A percentile compares a stretch with the other conserved stretches of the same genome.
Evolutionary conservation across 2,329 filamentous ascomycete genomes (phyloP).

Genomic region (Cyphellophora attinorum): DNA sequence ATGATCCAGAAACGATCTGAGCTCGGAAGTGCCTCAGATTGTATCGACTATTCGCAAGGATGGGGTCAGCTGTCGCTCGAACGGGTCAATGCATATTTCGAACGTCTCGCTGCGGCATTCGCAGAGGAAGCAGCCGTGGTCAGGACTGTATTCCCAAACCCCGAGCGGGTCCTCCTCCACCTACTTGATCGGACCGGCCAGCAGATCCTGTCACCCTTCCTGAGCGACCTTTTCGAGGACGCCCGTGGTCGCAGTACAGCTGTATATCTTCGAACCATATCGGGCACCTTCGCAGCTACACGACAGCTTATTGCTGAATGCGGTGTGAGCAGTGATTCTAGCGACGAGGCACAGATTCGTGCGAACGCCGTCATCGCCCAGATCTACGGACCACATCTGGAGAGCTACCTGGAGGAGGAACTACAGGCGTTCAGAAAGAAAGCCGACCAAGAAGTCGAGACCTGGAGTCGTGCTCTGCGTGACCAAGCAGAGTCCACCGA

Average conservation of each 20-base stretch:
- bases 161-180: slow-evolving; percentile 60
- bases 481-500: slow-evolving; percentile 87
- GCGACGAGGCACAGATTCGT: slow-evolving; percentile 52
- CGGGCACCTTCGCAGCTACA: slow-evolving; percentile 79
- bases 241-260: slow-evolving; percentile 65
- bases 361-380: slow-evolving; percentile 58
- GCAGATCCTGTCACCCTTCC: slow-evolving; percentile 74
- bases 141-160: slow-evolving; percentile 67
- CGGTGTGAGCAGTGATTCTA: slow-evolving; percentile 50
- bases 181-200: slow-evolving; percentile 77
- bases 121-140: slow-evolving; percentile 78
- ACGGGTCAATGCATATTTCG: slow-evolving; percentile 74
- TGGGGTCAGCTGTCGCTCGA: slow-evolving; percentile 57
- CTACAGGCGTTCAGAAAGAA: slow-evolving; percentile 71
- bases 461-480: slow-evolving; percentile 85
- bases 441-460: slow-evolving; percentile 65
- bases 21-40: slow-evolving; percentile 68
- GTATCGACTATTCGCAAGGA: slow-evolving; percentile 60
- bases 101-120: slow-evolving; percentile 60
- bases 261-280: slow-evolving; percentile 75
- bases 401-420: slow-evolving; percentile 86
- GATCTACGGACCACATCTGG: slow-evolving; percentile 87
- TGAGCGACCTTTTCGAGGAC: slow-evolving; percentile 78
- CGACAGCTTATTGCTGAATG: slow-evolving; percentile 67
- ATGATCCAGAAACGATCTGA: slow-evolving; percentile 66